phyloP scores from a whole-genome alignment of 2,329 filamentous ascomycete species.

The Aspergillus uvarum region DNA sequence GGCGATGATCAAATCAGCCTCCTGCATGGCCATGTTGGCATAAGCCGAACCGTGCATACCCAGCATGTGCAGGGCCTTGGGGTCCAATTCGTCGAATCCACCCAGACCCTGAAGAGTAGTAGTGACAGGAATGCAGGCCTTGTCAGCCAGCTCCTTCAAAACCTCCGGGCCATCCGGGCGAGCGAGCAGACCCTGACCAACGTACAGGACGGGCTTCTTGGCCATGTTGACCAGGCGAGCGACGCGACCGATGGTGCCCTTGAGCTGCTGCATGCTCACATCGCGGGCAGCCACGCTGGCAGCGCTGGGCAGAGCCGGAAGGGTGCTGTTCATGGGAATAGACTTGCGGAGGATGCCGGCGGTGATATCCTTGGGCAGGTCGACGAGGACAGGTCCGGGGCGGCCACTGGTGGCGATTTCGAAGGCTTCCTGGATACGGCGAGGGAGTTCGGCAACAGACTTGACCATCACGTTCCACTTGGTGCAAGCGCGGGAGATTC shows the following conservation, averaged over 20 bases:
- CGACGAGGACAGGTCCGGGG: slow-evolving; percentile 90
- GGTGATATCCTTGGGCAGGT: slow-evolving; percentile 95
- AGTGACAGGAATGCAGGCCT: slow-evolving; percentile 87
- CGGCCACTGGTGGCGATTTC: slow-evolving; percentile 94
- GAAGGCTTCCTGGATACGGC: slow-evolving; percentile 95
- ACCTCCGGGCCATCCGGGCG: slow-evolving; percentile 75
- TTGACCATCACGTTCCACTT: slow-evolving; percentile 99
- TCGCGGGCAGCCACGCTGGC: slow-evolving; percentile 80
- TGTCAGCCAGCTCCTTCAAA: slow-evolving; percentile 83
- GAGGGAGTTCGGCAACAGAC: slow-evolving; percentile 86
- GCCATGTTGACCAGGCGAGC: slow-evolving; percentile 80
- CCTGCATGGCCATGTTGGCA: slow-evolving; percentile 97
- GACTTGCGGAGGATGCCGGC: slow-evolving; percentile 77
- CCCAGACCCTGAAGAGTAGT: slow-evolving; percentile 94
- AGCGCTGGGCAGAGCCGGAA: slow-evolving; percentile 80
- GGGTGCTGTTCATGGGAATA: slow-evolving; percentile 72
- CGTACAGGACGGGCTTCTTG: slow-evolving; percentile 94
- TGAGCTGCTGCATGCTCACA: slow-evolving; percentile 68
- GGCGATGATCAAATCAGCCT: slow-evolving; percentile 92
- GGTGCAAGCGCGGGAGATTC: slow-evolving; percentile 91
- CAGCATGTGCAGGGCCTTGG: slow-evolving; percentile 95
- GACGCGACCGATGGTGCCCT: slow-evolving; percentile 71
- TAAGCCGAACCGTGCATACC: slow-evolving; percentile 98
- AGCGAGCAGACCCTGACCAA: slow-evolving; percentile 83
- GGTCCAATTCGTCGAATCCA: slow-evolving; percentile 86